Percentiles rank a stretch among this genome's conserved stretches.
phyloP scores from a whole-genome alignment of 768 basidiomycete genomes.

The Termitomyces titanicus region DNA sequence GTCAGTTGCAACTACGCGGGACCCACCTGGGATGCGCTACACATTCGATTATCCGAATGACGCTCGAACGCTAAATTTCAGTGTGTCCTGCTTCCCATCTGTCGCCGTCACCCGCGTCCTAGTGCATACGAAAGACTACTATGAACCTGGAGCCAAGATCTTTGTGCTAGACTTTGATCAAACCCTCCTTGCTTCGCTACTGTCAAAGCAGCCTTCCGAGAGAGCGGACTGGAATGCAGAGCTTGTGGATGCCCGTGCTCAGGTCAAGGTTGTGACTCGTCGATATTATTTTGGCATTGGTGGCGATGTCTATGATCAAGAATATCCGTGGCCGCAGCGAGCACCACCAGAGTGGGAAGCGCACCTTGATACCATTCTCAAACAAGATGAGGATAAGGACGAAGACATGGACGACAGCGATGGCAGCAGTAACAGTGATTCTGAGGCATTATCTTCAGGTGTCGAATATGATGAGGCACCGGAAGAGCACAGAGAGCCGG shows the following conservation, averaged over 20 bases:
- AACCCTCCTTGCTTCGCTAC: background rate
- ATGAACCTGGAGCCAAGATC: background rate
- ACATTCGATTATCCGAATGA: constrained; percentile 3
- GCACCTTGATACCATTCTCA: background rate
- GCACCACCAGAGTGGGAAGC: constrained; percentile 3
- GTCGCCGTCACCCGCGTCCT: background rate
- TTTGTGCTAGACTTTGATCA: constrained; percentile 4
- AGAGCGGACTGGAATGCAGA: background rate
- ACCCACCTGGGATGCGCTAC: constrained; percentile 1
- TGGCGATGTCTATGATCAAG: background rate
- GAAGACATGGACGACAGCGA: background rate
- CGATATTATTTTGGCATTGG: background rate
- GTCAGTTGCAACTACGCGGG: background rate
- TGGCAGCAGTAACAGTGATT: background rate
- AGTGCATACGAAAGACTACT: background rate
- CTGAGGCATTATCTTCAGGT: background rate
- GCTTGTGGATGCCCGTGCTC: background rate
- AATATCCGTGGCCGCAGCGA: constrained; percentile 1
- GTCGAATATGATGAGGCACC: constrained; percentile 5
- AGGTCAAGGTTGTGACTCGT: background rate
- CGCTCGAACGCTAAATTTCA: constrained; percentile 2
- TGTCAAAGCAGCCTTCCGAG: background rate
- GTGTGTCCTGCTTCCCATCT: background rate
- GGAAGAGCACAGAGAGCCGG: constrained; percentile 4
- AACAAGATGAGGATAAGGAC: background rate